phyloP scores from a whole-genome alignment of 2,329 filamentous ascomycete genomes.

The Claviceps maximensis region DNA sequence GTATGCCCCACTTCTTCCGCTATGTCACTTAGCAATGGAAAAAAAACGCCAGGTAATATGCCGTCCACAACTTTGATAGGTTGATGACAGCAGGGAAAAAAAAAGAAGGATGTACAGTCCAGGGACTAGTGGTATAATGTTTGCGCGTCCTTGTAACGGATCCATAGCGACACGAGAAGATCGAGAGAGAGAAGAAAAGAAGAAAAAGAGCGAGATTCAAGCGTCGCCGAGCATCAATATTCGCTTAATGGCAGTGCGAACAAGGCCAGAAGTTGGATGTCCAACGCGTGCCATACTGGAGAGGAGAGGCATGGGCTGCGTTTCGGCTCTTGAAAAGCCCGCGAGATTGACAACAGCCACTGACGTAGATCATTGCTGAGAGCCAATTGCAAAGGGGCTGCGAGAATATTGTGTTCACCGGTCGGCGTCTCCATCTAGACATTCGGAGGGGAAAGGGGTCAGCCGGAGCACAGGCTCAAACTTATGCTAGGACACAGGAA shows the following conservation, averaged over 20 bases:
- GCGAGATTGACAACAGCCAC: not conserved
- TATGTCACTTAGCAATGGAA: slow-evolving; percentile 1
- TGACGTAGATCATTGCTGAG: not conserved
- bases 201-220: not conserved
- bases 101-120: not conserved
- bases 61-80: slow-evolving; percentile 1
- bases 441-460: not conserved
- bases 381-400: not conserved
- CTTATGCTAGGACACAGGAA: slow-evolving; percentile 21
- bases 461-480: slow-evolving; percentile 4
- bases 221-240: not conserved
- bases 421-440: slow-evolving; percentile 26
- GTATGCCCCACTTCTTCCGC: not conserved
- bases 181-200: not conserved
- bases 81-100: not conserved
- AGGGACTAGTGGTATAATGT: slow-evolving; percentile 4
- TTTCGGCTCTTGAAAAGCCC: not conserved
- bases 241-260: not conserved
- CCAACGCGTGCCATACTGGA: not conserved
- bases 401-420: slow-evolving; percentile 9
- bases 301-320: not conserved
- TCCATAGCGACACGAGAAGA: slow-evolving; percentile 4
- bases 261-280: not conserved
- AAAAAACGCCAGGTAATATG: slow-evolving; percentile 8
- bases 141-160: slow-evolving; percentile 3